Evolutionary conservation across 2,329 filamentous ascomycete genomes (phyloP).

Genomic region (Nakataea oryzae): DNA sequence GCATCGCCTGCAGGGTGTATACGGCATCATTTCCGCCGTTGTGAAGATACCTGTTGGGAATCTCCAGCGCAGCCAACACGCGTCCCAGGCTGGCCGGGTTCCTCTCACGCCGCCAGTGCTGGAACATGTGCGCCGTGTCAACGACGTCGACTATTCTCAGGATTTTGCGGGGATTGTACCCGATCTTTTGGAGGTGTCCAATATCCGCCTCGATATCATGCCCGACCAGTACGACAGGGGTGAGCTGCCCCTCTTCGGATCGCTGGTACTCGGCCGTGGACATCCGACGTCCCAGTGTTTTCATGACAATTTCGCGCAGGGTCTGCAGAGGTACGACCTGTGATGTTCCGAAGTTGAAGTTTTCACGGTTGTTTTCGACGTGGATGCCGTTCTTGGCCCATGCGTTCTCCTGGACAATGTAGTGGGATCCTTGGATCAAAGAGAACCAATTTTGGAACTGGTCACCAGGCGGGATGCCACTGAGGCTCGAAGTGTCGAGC

Average conservation of each 20-base stretch:
- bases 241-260: slow-evolving; percentile 5
- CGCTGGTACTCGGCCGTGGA: not conserved
- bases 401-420: slow-evolving; percentile 62
- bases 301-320: slow-evolving; percentile 21
- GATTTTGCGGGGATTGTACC: slow-evolving; percentile 46
- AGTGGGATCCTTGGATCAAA: slow-evolving; percentile 60
- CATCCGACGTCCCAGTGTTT: slow-evolving; percentile 1
- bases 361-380: slow-evolving; percentile 61
- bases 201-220: slow-evolving; percentile 64
- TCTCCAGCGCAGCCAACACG: slow-evolving; percentile 54
- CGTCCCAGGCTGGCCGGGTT: slow-evolving; percentile 45
- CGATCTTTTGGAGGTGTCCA: slow-evolving; percentile 52
- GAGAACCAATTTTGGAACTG: slow-evolving; percentile 56
- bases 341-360: slow-evolving; percentile 60
- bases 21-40: slow-evolving; percentile 82
- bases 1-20: slow-evolving; percentile 65
- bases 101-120: slow-evolving; percentile 43
- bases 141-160: slow-evolving; percentile 50
- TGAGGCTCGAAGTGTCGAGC: slow-evolving; percentile 57
- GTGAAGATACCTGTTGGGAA: slow-evolving; percentile 59
- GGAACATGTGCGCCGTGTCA: slow-evolving; percentile 67
- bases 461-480: slow-evolving; percentile 45
- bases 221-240: slow-evolving; percentile 63
- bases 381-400: slow-evolving; percentile 57
- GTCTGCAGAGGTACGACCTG: slow-evolving; percentile 25